Evolutionary conservation across 371 early-diverging fungal species (phyloP), one percentile per base, ranked within the genome.

Genomic region (Mucor racemosus): DNA sequence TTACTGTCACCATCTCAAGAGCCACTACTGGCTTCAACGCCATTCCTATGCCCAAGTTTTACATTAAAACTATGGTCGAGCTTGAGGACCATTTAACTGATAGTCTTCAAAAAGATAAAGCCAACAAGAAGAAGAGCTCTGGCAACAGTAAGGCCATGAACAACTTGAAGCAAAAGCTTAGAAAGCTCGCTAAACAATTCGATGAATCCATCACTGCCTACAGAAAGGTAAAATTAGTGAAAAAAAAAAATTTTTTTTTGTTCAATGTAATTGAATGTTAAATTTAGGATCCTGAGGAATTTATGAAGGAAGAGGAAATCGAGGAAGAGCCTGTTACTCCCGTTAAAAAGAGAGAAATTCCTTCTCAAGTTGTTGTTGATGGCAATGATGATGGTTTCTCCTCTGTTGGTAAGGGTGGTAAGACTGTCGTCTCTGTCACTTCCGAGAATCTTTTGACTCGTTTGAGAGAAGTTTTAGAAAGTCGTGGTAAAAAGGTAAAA

Each of bases 401-500:
- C n/a, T 72, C 91, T 42, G 94, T 97, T 64, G 94, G 92, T 55
- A 91, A 92, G 80, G 88, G 90, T 55, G 94, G 93, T 67, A 94
- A 94, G 84, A 62, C 81, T 26, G 78, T 88, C 36, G 65, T 61
- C 17, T 64, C 68, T 48, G 57, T 74, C 41, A 89, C 85, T 34
- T 69, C 86, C n/a, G 95, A 92, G 41, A 90, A 89, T 71, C 74
- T 99, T 57, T 92, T 92, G 81, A 88, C 91, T 77, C 87, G 89
- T 70, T 85, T 99, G 48, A 76, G 78, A 62, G 95, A 94, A 75
- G 82, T 97, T 41, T 66, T 90, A 57, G 91, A 91, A 53, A 90
- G 93, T 53, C 92, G 98, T 71, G 99, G 99, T 67, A 95, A 96
- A 84, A 95, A 94, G 88, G 90, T 90, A 78, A 72, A 36, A 26